Percentiles rank a stretch among this genome's conserved stretches.
These are phyloP conservation scores for Rhododendron ovatum DNA, from an alignment of 148 eudicot species.

Conservation along the genomic window DNA sequence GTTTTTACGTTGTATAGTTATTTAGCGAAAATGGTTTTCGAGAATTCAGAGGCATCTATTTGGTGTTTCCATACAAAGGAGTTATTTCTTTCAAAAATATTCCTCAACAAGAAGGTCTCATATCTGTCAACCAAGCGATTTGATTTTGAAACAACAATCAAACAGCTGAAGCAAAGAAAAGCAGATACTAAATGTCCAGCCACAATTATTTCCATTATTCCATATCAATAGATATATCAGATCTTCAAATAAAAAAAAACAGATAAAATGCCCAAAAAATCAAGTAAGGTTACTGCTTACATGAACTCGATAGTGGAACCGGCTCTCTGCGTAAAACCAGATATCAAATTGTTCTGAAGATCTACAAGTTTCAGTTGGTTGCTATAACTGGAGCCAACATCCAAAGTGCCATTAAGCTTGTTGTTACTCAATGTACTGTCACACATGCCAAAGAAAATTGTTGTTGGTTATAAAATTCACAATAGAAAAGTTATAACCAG, in stretches of 20 bases:
- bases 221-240: background rate
- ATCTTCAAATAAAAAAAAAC: background rate
- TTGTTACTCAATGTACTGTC: constrained; percentile 51
- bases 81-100: background rate
- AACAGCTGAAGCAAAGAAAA: background rate
- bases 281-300: constrained; percentile 23
- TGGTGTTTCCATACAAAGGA: background rate
- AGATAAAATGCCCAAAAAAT: background rate
- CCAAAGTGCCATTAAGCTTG: constrained; percentile 43
- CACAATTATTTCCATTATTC: background rate
- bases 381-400: constrained; percentile 37
- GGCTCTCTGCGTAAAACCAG: constrained; percentile 15
- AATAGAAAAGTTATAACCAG: background rate
- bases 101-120: background rate
- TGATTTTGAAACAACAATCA: background rate
- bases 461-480: background rate
- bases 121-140: background rate
- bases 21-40: background rate
- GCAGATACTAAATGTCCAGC: background rate
- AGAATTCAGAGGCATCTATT: background rate
- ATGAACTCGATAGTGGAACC: constrained; percentile 18
- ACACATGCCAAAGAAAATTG: constrained; percentile 12
- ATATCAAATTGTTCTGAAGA: constrained; percentile 45
- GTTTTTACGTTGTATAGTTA: background rate
- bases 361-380: constrained; percentile 33